phyloP scores from a whole-genome alignment of 2,329 filamentous ascomycete genomes.

The Bimuria novae-zelandiae region DNA sequence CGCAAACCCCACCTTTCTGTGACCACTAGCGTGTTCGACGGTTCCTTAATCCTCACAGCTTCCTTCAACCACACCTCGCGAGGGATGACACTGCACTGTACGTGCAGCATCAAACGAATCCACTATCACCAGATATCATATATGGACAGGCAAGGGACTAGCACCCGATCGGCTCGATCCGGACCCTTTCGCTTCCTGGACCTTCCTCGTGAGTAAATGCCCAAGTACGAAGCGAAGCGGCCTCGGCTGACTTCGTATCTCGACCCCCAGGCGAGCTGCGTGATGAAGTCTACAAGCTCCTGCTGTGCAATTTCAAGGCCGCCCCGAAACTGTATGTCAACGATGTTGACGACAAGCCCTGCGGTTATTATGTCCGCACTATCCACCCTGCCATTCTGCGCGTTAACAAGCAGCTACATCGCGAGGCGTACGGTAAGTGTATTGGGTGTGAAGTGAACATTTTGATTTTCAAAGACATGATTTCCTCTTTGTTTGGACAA shows the following conservation, averaged over 20 bases:
- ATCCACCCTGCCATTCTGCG: not conserved
- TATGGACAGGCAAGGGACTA: not conserved
- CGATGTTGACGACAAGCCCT: not conserved
- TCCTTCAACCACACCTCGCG: no score
- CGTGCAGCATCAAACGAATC: not conserved
- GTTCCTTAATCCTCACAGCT: no score
- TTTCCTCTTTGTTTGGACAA: no score
- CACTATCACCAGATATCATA: not conserved
- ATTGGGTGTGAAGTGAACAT: no score
- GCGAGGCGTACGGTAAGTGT: not conserved
- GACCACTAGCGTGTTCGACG: no score
- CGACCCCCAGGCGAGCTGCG: not conserved
- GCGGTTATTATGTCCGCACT: not conserved
- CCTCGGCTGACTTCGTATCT: not conserved
- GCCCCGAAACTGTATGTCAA: not conserved
- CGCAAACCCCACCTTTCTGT: no score
- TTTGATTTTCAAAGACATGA: no score
- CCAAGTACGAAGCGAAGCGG: not conserved
- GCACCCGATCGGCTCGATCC: not conserved
- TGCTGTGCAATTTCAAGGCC: not conserved
- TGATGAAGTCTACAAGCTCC: not conserved
- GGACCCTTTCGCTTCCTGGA: not conserved
- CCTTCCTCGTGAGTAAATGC: not conserved
- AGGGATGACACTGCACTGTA: no score
- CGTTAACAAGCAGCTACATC: not conserved